Base-by-base conservation (phyloP, 495 filamentous ascomycete species). In the Usnea hakonensis region DNA sequence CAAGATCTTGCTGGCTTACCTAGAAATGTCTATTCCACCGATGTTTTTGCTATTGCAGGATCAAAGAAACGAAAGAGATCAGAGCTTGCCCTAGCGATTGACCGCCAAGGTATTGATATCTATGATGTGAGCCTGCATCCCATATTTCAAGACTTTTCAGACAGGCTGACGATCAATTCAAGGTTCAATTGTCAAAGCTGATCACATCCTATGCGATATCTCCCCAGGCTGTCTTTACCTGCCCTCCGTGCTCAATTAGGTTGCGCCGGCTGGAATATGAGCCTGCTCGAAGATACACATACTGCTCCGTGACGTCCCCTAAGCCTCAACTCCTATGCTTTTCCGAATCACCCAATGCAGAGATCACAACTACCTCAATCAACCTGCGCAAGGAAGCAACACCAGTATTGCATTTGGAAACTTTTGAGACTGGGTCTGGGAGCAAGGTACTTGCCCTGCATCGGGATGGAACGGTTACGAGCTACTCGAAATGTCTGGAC, bases 81-180 rank as follows among this genome's bases (percentile, higher is more conserved):
- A 67, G 95, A 99, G 74, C 74, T 97, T 58, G 88, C 83, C 16
- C 85, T 94, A 11, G 89, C 88, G 11, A 85, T 96, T 68, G 91
- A 99, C 75, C 91, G 91, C 60, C 91, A 96, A 70, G 87, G 89
- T 17, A 80, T 97, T 17, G 94, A 91, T 71, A 85, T 99, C 54
- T 97, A 97, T 76, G 88, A 96, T 80, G 93, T 98, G 75, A 64
- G 80, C 44, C 3, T 33, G 3, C 26, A 19, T 19, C 8, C 21
- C 57, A 64, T 43, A 10, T n/a, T 32, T 43, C 32, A 50, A 16
- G 50, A 52, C 13, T 48, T 4, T 44, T 55, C 50, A 36, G 28
- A 48, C 32, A 57, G 57, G n/a, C 40, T 64, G 62, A 72, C 65
- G 76, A 52, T 35, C 37, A 16, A n/a, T n/a, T 63, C 5, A 66